A percentile compares a stretch with the other conserved stretches of the same genome.
These are phyloP conservation scores for Hygrophila difformis DNA, from an alignment of 257 asterid genomes.

Conservation along the genomic window DNA sequence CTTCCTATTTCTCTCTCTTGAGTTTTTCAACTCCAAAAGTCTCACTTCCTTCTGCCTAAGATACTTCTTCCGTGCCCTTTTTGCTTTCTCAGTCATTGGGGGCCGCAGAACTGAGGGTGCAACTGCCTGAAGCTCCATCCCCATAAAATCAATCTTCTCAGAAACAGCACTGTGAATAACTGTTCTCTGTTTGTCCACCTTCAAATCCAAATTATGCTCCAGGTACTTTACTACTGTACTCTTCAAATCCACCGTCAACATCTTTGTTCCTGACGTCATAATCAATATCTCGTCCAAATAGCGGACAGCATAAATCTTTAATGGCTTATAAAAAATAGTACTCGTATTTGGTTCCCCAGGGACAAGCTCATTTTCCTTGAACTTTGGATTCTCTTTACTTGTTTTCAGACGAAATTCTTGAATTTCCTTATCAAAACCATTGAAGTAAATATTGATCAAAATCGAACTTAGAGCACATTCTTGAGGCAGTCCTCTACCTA, in stretches of 20 bases:
- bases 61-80: conserved; percentile 78
- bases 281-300: conserved; percentile 79
- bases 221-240: conserved; percentile 34
- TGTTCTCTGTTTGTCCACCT: conserved; percentile 44
- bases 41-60: conserved; percentile 77
- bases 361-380: conserved; percentile 35
- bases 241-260: conserved; percentile 61
- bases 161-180: conserved; percentile 79
- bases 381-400: conserved; percentile 37
- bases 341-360: conserved; percentile 11
- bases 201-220: conserved; percentile 44
- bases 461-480: conserved; percentile 69
- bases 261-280: conserved; percentile 69
- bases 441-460: conserved; percentile 59
- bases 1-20: conserved; percentile 75
- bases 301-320: conserved; percentile 71
- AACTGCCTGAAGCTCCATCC: conserved; percentile 95
- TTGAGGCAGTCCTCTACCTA: conserved; percentile 82
- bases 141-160: conserved; percentile 79
- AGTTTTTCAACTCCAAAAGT: conserved; percentile 63
- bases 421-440: conserved; percentile 54
- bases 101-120: conserved; percentile 74
- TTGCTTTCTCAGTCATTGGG: conserved; percentile 68
- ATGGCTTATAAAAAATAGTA: conserved; percentile 51
- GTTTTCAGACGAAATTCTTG: conserved; percentile 50